Conservation (phyloP, 1,139 yeast species). For the Citeromyces hawaiiensis region DNA sequence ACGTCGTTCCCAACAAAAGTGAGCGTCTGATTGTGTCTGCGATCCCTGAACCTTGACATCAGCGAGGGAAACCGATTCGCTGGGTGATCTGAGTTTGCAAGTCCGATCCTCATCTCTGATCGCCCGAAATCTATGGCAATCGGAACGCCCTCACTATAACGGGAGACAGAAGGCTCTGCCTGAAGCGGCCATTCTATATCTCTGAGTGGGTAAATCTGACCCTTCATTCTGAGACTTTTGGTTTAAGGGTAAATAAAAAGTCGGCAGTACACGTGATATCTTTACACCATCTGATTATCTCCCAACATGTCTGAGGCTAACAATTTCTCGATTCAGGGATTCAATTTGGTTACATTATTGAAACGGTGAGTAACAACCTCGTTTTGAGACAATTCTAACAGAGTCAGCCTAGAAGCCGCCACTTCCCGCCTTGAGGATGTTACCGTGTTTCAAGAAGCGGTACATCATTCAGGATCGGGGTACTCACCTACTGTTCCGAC, state of each 20-base stretch:
- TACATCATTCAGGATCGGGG: constrained; percentile 9
- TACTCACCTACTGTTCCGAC: constrained; percentile 4
- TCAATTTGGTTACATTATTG: constrained; percentile 68
- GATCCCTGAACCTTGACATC: constrained; percentile 65
- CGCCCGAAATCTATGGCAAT: constrained; percentile 80
- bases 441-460: constrained; percentile 62
- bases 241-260: no score
- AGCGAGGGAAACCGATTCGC: constrained; percentile 56
- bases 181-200: constrained; percentile 29
- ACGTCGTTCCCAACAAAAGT: constrained; percentile 79
- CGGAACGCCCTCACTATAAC: constrained; percentile 47
- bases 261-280: neutral
- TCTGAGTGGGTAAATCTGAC: constrained; percentile 23
- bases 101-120: constrained; percentile 58
- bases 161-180: constrained; percentile 38
- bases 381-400: constrained; percentile 3
- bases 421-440: constrained; percentile 87
- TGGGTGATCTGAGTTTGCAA: constrained; percentile 41
- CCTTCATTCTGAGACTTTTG: neutral
- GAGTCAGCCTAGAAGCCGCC: constrained; percentile 71
- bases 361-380: constrained; percentile 29
- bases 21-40: constrained; percentile 50
- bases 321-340: constrained; percentile 59
- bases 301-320: constrained; percentile 30
- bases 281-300: neutral